These are phyloP conservation scores for Russula griseocarnosa DNA, from an alignment of 768 basidiomycete genomes.

Conservation along the genomic window DNA sequence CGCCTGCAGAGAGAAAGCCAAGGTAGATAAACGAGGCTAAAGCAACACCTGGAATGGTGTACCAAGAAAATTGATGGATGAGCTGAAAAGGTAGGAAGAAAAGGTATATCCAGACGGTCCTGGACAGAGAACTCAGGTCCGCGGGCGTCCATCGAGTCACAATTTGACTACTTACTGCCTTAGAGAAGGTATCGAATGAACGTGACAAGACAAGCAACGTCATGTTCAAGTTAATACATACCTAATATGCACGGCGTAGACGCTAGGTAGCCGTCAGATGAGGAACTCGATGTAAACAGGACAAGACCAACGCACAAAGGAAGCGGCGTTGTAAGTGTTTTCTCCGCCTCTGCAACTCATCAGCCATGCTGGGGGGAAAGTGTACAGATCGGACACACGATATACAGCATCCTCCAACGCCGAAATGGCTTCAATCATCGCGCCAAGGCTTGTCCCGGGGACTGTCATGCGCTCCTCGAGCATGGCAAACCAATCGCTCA, in stretches of 20 bases:
- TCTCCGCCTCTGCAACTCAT: slow-evolving; percentile 45
- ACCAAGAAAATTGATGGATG: slow-evolving; percentile 56
- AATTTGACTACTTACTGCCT: slow-evolving; percentile 10
- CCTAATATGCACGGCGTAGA: slow-evolving; percentile 63
- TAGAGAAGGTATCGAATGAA: not conserved
- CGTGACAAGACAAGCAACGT: not conserved
- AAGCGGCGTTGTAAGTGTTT: slow-evolving; percentile 58
- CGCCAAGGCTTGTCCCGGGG: slow-evolving; percentile 50
- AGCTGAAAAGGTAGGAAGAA: slow-evolving; percentile 79
- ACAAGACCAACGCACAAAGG: slow-evolving; percentile 52
- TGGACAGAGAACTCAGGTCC: slow-evolving; percentile 13
- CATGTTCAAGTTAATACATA: slow-evolving; percentile 24
- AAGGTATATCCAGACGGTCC: slow-evolving; percentile 68
- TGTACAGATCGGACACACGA: slow-evolving; percentile 33
- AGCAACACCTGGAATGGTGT: slow-evolving; percentile 60
- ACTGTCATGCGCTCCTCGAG: slow-evolving; percentile 57
- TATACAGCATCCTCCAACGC: slow-evolving; percentile 52
- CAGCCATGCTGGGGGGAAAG: slow-evolving; percentile 19
- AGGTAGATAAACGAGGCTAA: slow-evolving; percentile 70
- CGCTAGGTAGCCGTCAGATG: slow-evolving; percentile 37
- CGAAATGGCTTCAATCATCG: slow-evolving; percentile 47
- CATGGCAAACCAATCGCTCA: slow-evolving; percentile 57
- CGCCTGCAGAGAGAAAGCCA: slow-evolving; percentile 69
- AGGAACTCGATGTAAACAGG: not conserved
- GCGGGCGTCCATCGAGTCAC: not conserved